phyloP scores from a whole-genome alignment of 139 green algal genomes.

The Tetratostichococcus sp. region DNA sequence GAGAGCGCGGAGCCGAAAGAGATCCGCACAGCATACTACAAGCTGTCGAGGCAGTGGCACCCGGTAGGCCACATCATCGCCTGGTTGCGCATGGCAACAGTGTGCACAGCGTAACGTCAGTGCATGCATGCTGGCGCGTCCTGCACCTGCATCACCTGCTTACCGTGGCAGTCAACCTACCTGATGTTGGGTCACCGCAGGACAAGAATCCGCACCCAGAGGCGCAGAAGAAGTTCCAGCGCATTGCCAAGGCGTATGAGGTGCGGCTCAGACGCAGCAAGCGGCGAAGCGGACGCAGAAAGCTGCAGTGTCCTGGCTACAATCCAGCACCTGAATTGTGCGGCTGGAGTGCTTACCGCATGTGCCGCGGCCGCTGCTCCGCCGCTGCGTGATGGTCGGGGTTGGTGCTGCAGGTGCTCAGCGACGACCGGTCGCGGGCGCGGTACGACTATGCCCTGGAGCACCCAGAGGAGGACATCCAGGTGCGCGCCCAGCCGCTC shows the following conservation, averaged over 20 bases:
- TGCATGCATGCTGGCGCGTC: no score
- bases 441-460: background rate
- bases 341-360: no score
- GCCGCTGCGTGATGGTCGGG: no score
- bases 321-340: no score
- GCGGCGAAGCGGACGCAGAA: no score
- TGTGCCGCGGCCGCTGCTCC: no score
- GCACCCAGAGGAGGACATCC: conserved; percentile 3
- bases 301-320: no score
- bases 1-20: background rate
- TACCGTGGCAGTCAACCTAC: background rate
- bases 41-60: background rate
- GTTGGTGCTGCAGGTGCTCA: background rate
- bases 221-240: background rate
- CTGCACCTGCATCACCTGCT: no score
- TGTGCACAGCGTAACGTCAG: no score
- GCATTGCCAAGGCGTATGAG: conserved; percentile 1
- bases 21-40: background rate
- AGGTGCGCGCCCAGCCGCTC: background rate
- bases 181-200: background rate
- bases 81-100: no score
- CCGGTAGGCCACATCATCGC: background rate
- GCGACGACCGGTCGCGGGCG: background rate
- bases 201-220: background rate
- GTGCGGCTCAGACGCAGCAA: no score